phyloP scores from a whole-genome alignment of 176 grass and related monocot genomes.

The Ensete ventricosum region DNA sequence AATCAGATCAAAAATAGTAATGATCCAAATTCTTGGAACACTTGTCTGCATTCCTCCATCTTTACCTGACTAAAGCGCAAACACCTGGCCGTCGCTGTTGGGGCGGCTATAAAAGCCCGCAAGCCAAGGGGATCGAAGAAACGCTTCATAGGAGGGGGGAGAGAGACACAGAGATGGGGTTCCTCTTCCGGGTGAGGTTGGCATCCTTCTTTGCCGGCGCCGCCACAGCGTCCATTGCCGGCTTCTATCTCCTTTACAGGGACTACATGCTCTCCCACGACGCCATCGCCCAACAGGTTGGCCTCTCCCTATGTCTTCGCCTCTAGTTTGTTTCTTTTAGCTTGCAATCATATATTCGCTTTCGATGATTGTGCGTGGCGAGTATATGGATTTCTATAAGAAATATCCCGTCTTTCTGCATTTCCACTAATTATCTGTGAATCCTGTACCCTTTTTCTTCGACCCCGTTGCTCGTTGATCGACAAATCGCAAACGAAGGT shows the following conservation, averaged over 20 bases:
- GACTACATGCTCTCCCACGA: constrained; percentile 89
- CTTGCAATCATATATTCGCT: background rate
- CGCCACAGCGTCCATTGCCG: constrained; percentile 38
- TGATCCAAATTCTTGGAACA: no score
- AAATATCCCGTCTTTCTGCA: background rate
- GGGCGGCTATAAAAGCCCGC: background rate
- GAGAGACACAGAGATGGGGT: constrained; percentile 45
- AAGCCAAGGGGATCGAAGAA: background rate
- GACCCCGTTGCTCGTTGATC: background rate
- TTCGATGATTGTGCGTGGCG: background rate
- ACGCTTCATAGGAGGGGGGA: background rate
- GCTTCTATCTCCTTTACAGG: constrained; percentile 84
- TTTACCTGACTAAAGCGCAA: background rate
- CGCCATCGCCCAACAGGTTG: constrained; percentile 53
- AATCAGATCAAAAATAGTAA: no score
- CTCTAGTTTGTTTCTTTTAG: background rate
- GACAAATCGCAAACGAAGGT: background rate
- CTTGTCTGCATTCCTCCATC: no score
- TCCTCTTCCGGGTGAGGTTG: constrained; percentile 78
- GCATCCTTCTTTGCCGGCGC: constrained; percentile 84
- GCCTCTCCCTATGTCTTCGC: background rate
- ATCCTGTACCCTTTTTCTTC: background rate
- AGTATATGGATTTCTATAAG: background rate
- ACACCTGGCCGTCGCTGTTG: background rate
- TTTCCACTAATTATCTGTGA: no score